Percentiles rank a stretch among this genome's conserved stretches.
Evolutionary conservation across 164 flowering plant species (phyloP).

Genomic region (Berberis vulgaris): DNA sequence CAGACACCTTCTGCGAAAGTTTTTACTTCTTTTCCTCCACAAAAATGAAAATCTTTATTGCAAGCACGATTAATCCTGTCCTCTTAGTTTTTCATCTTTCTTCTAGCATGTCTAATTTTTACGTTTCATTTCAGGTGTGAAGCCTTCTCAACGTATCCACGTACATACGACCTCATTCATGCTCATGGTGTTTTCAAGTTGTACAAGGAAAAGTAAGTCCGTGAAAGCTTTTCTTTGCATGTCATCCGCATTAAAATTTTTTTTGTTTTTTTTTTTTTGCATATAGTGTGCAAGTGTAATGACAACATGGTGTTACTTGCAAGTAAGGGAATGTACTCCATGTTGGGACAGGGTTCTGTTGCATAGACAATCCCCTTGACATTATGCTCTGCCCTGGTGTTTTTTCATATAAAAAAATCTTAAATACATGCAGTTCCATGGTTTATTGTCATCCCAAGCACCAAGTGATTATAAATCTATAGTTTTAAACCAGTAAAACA

Average conservation of each 20-base stretch:
- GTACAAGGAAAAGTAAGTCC: slow-evolving; percentile 75
- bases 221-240: neutral
- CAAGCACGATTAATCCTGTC: neutral
- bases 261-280: neutral
- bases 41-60: neutral
- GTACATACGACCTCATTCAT: slow-evolving; percentile 91
- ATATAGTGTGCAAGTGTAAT: too few relatives aligned
- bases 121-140: slow-evolving; percentile 62
- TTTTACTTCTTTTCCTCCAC: neutral
- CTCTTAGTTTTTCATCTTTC: neutral
- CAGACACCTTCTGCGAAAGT: neutral
- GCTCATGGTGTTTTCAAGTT: slow-evolving; percentile 71
- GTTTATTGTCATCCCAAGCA: too few relatives aligned
- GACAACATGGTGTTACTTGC: too few relatives aligned
- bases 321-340: too few relatives aligned
- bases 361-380: too few relatives aligned
- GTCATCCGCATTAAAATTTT: neutral
- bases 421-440: too few relatives aligned
- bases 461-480: too few relatives aligned
- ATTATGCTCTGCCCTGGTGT: too few relatives aligned
- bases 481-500: neutral
- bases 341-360: too few relatives aligned
- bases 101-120: neutral
- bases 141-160: slow-evolving; percentile 94
- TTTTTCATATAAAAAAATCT: too few relatives aligned